Percentiles rank a stretch among this genome's conserved stretches.
Evolutionary conservation across 768 basidiomycete genomes (phyloP).

Genomic region (Austroboletus festivus): DNA sequence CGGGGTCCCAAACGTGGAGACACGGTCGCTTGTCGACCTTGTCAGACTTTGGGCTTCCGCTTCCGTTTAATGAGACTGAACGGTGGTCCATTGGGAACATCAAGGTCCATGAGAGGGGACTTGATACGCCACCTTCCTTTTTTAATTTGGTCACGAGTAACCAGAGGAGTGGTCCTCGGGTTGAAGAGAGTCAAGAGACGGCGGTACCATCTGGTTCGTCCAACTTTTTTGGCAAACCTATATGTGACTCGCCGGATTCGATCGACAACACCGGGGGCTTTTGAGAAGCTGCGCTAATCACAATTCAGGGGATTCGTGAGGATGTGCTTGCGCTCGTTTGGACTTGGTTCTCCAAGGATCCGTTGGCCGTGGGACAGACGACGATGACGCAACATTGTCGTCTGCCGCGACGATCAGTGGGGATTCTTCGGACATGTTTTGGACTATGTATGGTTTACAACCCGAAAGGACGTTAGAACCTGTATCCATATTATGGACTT

Average conservation of each 20-base stretch:
- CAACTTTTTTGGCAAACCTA: conserved; percentile 6
- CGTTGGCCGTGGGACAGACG: no score
- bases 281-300: neutral
- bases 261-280: conserved; percentile 3
- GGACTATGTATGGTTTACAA: no score
- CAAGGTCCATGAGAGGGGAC: conserved; percentile 16
- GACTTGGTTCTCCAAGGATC: neutral
- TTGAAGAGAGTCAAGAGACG: no score
- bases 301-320: neutral
- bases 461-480: no score
- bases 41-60: conserved; percentile 15
- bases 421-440: no score
- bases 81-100: neutral
- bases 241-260: conserved; percentile 25
- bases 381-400: no score
- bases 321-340: no score
- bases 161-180: no score
- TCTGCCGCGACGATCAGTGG: no score
- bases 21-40: conserved; percentile 14
- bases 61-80: conserved; percentile 17
- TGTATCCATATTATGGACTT: no score
- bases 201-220: no score
- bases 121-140: conserved; percentile 14
- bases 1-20: neutral
- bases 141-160: neutral